Conservation (phyloP, 192 early-diverging fungal genomes). For the Mortierella alpina region DNA sequence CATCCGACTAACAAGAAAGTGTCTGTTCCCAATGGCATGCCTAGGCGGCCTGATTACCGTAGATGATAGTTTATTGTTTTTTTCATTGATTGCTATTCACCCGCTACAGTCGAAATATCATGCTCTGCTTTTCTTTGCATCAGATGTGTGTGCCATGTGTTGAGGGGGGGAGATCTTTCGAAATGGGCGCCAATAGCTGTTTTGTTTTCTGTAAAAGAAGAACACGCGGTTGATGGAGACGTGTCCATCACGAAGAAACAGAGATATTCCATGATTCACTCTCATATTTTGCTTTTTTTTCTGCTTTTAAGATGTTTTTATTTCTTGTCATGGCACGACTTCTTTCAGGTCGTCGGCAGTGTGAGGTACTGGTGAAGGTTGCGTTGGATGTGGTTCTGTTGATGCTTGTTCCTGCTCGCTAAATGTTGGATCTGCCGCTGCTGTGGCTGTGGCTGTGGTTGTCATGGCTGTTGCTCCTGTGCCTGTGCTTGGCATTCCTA, state of each 20-base stretch:
- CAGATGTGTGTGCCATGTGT: too few relatives aligned
- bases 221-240: neutral
- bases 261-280: too few relatives aligned
- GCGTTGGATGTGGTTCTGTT: neutral
- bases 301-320: too few relatives aligned
- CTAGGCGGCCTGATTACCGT: neutral
- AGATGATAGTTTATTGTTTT: neutral
- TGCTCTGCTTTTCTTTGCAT: too few relatives aligned
- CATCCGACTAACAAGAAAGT: constrained; percentile 6
- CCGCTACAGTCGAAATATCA: too few relatives aligned
- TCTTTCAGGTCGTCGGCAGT: too few relatives aligned
- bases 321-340: neutral
- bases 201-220: too few relatives aligned
- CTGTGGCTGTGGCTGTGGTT: neutral
- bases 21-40: constrained; percentile 8
- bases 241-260: too few relatives aligned
- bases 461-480: constrained; percentile 1
- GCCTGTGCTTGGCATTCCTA: neutral
- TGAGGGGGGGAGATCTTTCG: too few relatives aligned
- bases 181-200: too few relatives aligned
- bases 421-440: neutral
- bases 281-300: too few relatives aligned
- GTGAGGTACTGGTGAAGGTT: too few relatives aligned
- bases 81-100: neutral
- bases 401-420: neutral